A percentile compares a stretch with the other conserved stretches of the same genome.
These are phyloP conservation scores for Colletotrichum theobromicola DNA, from an alignment of 2,329 filamentous ascomycete species.

Conservation along the genomic window DNA sequence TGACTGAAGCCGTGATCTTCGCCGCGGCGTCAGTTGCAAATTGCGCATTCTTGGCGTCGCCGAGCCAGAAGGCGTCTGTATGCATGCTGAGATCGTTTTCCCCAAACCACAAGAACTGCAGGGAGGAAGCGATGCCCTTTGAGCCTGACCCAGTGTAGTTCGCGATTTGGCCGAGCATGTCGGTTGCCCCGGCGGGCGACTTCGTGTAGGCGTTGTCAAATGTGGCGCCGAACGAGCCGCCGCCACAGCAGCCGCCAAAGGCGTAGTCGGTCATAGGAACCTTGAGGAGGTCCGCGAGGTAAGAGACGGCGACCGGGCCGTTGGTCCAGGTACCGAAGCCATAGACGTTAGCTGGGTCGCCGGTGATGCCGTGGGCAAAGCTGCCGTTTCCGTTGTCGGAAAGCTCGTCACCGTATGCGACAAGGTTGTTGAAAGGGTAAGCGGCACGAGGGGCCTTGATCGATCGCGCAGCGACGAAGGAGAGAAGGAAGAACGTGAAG, in stretches of 20 bases:
- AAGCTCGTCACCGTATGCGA: neutral
- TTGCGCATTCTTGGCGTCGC: neutral
- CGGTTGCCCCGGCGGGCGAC: neutral
- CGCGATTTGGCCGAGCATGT: neutral
- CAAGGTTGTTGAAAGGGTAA: neutral
- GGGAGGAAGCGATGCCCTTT: neutral
- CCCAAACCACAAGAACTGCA: neutral
- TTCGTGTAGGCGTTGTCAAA: slow-evolving; percentile 2
- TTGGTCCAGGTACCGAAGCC: slow-evolving; percentile 3
- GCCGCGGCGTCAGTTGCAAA: neutral
- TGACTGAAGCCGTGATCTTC: neutral
- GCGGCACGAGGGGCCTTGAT: neutral
- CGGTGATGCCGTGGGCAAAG: neutral
- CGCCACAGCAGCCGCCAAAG: slow-evolving; percentile 1
- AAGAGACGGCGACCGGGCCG: neutral
- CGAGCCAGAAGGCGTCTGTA: neutral
- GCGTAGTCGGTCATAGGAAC: neutral
- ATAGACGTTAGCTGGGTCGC: neutral
- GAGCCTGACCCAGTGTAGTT: neutral
- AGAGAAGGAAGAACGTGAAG: neutral
- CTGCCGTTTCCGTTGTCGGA: neutral
- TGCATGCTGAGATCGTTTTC: slow-evolving; percentile 1
- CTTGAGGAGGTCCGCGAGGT: neutral
- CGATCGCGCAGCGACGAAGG: neutral
- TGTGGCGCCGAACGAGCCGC: neutral